A percentile compares a stretch with the other conserved stretches of the same genome.
Conservation (phyloP, 108 stramenopile species). For the Mediolabrus comicus region DNA sequence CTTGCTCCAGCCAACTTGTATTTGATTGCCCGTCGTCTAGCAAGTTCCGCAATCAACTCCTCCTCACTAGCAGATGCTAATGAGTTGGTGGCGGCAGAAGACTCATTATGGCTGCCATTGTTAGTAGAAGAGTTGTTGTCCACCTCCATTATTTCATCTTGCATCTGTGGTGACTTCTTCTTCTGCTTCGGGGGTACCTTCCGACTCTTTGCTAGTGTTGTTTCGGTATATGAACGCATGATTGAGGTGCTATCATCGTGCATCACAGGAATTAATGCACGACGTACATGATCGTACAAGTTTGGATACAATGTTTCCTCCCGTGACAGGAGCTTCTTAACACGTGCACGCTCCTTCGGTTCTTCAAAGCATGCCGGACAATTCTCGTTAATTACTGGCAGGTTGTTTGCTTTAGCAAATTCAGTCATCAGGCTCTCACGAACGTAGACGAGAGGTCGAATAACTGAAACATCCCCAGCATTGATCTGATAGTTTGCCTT, state of each 20-base stretch:
- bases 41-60: conserved; percentile 71
- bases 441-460: conserved; percentile 94
- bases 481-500: conserved; percentile 96
- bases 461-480: conserved; percentile 91
- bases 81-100: not conserved
- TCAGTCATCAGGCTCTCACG: conserved; percentile 93
- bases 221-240: conserved; percentile 78
- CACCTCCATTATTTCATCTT: conserved; percentile 7
- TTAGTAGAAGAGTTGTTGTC: not conserved
- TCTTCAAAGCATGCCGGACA: conserved; percentile 99
- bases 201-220: conserved; percentile 77
- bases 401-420: conserved; percentile 82
- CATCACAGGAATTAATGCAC: conserved; percentile 78
- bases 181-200: conserved; percentile 40
- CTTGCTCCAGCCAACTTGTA: conserved; percentile 68
- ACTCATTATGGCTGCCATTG: not conserved
- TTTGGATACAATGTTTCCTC: conserved; percentile 91
- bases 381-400: conserved; percentile 99
- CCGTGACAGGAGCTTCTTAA: conserved; percentile 91
- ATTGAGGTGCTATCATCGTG: conserved; percentile 84
- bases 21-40: conserved; percentile 62
- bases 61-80: conserved; percentile 69
- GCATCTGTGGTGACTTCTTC: not conserved
- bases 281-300: conserved; percentile 80
- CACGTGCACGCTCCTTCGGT: conserved; percentile 96